Base-by-base conservation (phyloP, 768 basidiomycete species). In the Rhizopogon vulgaris region DNA sequence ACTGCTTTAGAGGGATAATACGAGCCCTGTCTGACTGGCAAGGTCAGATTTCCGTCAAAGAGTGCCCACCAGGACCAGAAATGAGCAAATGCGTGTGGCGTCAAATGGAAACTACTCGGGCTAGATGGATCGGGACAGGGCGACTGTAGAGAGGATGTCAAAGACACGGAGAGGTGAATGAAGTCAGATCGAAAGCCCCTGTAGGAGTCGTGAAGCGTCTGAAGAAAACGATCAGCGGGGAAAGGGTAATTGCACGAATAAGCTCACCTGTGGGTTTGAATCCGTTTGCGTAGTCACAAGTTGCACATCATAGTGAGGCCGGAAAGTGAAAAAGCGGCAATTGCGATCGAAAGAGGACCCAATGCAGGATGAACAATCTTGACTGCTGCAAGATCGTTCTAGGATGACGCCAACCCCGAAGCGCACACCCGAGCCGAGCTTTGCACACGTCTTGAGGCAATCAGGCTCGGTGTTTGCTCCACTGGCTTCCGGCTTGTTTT, bases 31-130 rank as follows among this genome's bases (percentile, higher is more conserved):
- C 92, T 84, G 41, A 94, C 87, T 1, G 93, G 93, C 8, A 95
- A 73, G 1, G 89, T 84, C 53, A 91, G 71, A 9, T 76, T 76
- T 48, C 82, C 75, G 61, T 94, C 86, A 61, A 97, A 98, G 4
- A 94, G 72, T 37, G 76, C 74, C 80, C 90, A 94, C 94, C 94
- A 96, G 1, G 85, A 78, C 80, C 87, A 90, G 70, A 98, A 98
- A 66, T 93, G 90, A 2, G 89, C 76, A 60, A 92, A 93, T 2
- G 82, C 75, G 57, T 86, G 84, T 0, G 94, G 91, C 2, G 87
- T 90, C 30, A 95, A 78, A 67, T 98, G 88, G 50, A 97, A 71
- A 58, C 79, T 89, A 69, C 85, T 94, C 32, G 79, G 72, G 34
- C 68, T 64, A 6, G 61, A 61, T 11, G 56, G 57, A 7, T 55